Percentiles rank a stretch among this genome's conserved stretches.
phyloP scores from a whole-genome alignment of 768 basidiomycete species.

The Plicaturopsis crispa region DNA sequence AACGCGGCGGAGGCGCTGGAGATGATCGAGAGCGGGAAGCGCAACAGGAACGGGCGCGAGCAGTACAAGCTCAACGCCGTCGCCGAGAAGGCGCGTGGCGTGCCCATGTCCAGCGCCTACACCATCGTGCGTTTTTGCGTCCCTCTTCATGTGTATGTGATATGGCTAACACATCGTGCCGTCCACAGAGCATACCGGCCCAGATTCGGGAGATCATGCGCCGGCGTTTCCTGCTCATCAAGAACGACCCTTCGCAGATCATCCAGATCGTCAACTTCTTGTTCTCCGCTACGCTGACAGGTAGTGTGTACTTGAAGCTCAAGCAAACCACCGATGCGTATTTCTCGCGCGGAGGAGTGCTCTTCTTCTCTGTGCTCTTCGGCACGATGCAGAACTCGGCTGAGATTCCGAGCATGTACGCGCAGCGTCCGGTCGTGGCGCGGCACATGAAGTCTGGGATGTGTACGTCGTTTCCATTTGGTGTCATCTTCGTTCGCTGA shows the following conservation, averaged over 20 bases:
- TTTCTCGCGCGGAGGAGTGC: slow-evolving; percentile 33
- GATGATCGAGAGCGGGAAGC: slow-evolving; percentile 21
- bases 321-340: slow-evolving; percentile 29
- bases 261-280: slow-evolving; percentile 12
- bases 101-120: slow-evolving; percentile 11
- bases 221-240: slow-evolving; percentile 13
- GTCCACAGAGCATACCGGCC: slow-evolving; percentile 20
- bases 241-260: not conserved
- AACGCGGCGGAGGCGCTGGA: slow-evolving; percentile 22
- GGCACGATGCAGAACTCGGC: slow-evolving; percentile 22
- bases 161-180: not conserved
- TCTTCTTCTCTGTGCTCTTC: slow-evolving; percentile 31
- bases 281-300: slow-evolving; percentile 13
- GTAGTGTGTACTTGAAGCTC: slow-evolving; percentile 33
- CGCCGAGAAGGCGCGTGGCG: slow-evolving; percentile 29
- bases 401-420: slow-evolving; percentile 20
- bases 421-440: slow-evolving; percentile 29
- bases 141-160: not conserved
- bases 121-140: not conserved
- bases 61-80: slow-evolving; percentile 22
- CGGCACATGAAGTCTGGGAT: slow-evolving; percentile 34
- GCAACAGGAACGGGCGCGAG: slow-evolving; percentile 20
- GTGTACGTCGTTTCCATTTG: slow-evolving; percentile 31
- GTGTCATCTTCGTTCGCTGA: too few species aligned
- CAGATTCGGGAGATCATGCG: slow-evolving; percentile 27